phyloP scores from a whole-genome alignment of 371 early-diverging fungal species.

The Furculomyces boomerangus region DNA sequence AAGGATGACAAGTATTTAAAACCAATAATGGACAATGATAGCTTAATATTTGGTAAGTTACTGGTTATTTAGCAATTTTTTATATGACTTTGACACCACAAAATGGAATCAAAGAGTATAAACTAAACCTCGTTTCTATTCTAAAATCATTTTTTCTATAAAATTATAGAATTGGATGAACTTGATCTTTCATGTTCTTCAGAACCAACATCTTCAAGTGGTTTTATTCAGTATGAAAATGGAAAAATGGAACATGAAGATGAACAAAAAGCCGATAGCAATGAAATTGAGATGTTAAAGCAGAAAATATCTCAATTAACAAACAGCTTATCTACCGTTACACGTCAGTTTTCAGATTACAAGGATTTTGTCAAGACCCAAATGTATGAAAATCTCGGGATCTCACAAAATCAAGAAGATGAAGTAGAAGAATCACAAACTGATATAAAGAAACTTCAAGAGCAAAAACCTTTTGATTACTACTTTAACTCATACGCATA shows the following conservation, averaged over 20 bases:
- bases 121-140: background rate
- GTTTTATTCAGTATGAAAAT: conserved; percentile 34
- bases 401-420: conserved; percentile 6
- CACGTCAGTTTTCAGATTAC: conserved; percentile 46
- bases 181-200: conserved; percentile 10
- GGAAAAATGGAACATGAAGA: conserved; percentile 30
- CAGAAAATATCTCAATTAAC: conserved; percentile 21
- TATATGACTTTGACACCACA: background rate
- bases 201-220: conserved; percentile 9
- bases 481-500: conserved; percentile 87
- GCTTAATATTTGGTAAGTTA: conserved; percentile 43
- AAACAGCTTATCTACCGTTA: background rate
- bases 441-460: background rate
- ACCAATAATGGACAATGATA: conserved; percentile 66
- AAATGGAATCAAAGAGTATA: background rate
- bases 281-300: conserved; percentile 26
- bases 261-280: conserved; percentile 26
- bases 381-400: conserved; percentile 40
- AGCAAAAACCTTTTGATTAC: background rate
- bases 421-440: background rate
- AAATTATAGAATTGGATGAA: conserved; percentile 43
- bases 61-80: background rate
- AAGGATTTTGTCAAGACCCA: conserved; percentile 43
- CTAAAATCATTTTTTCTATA: conserved; percentile 13
- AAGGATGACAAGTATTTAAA: conserved; percentile 50